Percentiles rank a stretch among this genome's conserved stretches.
These are phyloP conservation scores for Osmozyma mogii DNA, from an alignment of 805 yeast species.

Conservation along the genomic window DNA sequence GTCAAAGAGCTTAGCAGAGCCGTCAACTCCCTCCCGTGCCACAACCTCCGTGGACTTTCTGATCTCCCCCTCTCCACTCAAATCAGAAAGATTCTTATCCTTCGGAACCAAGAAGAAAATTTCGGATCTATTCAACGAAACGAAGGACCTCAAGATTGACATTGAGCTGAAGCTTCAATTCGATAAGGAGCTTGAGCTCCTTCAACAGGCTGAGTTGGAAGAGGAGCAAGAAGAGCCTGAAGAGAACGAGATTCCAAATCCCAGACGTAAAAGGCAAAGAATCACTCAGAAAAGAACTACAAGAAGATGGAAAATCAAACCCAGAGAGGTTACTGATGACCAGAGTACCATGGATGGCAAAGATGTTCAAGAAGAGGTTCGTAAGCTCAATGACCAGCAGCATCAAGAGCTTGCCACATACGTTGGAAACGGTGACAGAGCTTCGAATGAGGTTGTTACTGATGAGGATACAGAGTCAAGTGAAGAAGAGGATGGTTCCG, in stretches of 20 bases:
- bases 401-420: slow-evolving; percentile 15
- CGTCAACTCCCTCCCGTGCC: slow-evolving; percentile 11
- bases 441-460: slow-evolving; percentile 2
- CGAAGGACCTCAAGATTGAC: slow-evolving; percentile 23
- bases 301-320: slow-evolving; percentile 42
- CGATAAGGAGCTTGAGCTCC: slow-evolving; percentile 8
- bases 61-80: slow-evolving; percentile 42
- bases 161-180: slow-evolving; percentile 13
- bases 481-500: slow-evolving; percentile 5
- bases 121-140: slow-evolving; percentile 41
- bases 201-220: too few relatives aligned
- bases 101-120: slow-evolving; percentile 20
- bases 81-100: slow-evolving; percentile 22
- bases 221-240: not conserved
- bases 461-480: slow-evolving; percentile 10
- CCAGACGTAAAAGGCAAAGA: slow-evolving; percentile 14
- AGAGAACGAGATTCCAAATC: slow-evolving; percentile 1
- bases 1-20: not conserved
- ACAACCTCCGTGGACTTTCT: slow-evolving; percentile 15
- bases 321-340: slow-evolving; percentile 17
- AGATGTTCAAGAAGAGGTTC: slow-evolving; percentile 36
- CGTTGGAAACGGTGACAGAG: slow-evolving; percentile 11
- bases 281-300: slow-evolving; percentile 48
- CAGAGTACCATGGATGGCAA: slow-evolving; percentile 27
- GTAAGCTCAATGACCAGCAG: slow-evolving; percentile 25